A percentile compares a stretch with the other conserved stretches of the same genome.
These are phyloP conservation scores for Saccharomycopsis fibuligera DNA, from an alignment of 805 yeast genomes.

Conservation along the genomic window DNA sequence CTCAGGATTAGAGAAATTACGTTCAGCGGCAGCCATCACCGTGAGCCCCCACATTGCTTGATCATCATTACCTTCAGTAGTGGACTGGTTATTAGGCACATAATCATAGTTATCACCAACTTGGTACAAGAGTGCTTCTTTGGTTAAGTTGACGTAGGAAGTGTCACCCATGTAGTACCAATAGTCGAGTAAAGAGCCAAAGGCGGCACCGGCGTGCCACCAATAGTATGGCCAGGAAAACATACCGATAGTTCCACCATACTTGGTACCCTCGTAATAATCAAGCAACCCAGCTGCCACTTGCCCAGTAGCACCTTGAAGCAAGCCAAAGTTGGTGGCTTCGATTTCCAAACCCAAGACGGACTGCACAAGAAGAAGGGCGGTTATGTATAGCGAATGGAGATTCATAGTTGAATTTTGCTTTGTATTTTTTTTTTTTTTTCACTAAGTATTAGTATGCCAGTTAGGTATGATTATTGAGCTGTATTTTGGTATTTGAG, in stretches of 20 bases:
- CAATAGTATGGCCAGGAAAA: slow-evolving; percentile 88
- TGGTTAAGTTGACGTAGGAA: slow-evolving; percentile 53
- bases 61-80: slow-evolving; percentile 96
- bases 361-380: slow-evolving; percentile 21
- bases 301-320: slow-evolving; percentile 47
- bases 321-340: slow-evolving; percentile 22
- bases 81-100: slow-evolving; percentile 81
- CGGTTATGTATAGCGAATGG: not conserved
- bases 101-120: slow-evolving; percentile 69
- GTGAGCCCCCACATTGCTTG: slow-evolving; percentile 97
- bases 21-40: slow-evolving; percentile 87
- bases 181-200: slow-evolving; percentile 82
- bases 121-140: slow-evolving; percentile 64
- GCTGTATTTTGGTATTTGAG: too few relatives aligned
- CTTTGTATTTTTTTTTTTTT: not conserved
- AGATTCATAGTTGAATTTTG: not conserved
- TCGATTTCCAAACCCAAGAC: slow-evolving; percentile 27
- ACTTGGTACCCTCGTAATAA: slow-evolving; percentile 62
- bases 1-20: slow-evolving; percentile 71
- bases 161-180: slow-evolving; percentile 64
- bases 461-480: too few relatives aligned
- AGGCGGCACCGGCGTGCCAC: slow-evolving; percentile 99
- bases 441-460: too few relatives aligned
- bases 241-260: slow-evolving; percentile 83
- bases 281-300: slow-evolving; percentile 71